Evolutionary conservation across 148 eudicot species (phyloP), one percentile per base, ranked within the genome.

Genomic region (Tetragonia tetragonoides): DNA sequence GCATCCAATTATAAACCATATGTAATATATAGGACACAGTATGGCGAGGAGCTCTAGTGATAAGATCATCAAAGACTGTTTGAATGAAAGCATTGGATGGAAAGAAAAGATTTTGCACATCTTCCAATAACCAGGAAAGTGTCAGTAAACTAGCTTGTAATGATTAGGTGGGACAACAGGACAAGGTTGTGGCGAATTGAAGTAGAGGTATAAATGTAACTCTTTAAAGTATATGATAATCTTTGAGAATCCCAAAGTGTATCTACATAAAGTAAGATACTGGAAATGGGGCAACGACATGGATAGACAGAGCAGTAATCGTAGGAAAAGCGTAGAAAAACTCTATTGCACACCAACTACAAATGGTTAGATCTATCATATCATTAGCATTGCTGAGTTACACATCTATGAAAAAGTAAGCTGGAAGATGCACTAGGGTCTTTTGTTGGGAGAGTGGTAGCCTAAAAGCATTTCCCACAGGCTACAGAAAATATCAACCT

Each of bases 201-300:
- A 4, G 38, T 47, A 38, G 65, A 39, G 40, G 77, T 59, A 66
- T 38, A 70, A 46, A 77, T 59, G 46, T 34, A 62, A 60, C 15
- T 46, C 12, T 20, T 4, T 39, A 64, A 72, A 79, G 76, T 72
- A 15, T 10, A 64, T 34, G 59, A 75, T 81, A 72, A 77, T 72
- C 44, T 54, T 72, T 77, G 72, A 42, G 40, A 56, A 81, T 81
- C 83, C 77, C 72, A 79, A 79, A 73, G 77, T 65, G 56, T 54
- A 79, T 79, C 66, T 54, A 10, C 23, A 76, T 39, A 76, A 72
- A 81, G 76, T 72, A 56, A 44, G 74, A 77, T 59, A 66, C 44
- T 60, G 57, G 41, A 59, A 40, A 60, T 57, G 17, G 54, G 56
- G 68, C 21, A 44, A 65, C 61, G 73, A 65, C 40, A 54, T 56